Base-by-base conservation (phyloP, 805 yeast genomes). In the Blastobotrys terrestris region DNA sequence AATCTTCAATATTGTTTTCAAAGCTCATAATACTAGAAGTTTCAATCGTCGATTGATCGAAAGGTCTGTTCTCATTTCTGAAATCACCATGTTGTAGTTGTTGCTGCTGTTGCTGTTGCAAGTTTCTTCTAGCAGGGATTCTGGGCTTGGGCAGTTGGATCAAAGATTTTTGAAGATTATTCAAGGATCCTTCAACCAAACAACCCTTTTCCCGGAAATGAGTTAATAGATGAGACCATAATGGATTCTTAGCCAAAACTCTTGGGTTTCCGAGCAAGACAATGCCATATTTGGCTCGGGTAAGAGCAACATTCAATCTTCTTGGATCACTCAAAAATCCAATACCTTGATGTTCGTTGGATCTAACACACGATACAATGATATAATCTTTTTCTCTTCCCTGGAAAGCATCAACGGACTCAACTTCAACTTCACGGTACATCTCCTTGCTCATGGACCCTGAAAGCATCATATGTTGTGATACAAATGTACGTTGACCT, bases 391-490 rank as follows among this genome's bases (percentile, higher is more conserved):
- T 89, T 62, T 88, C 96, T 60, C 95, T 76, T 31, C 96, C 96
- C 69, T 89, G 96, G 72, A 89, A 89, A 1, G 96, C 94, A 67
- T 89, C 97, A n/a, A 89, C 85, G n/a, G 95, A 86, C 4, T 94
- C 89, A 26, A 91, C 90, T 69, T 91, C 97, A 46, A 91, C 85
- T 50, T 79, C 82, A 48, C 75, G 67, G 65, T 88, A 88, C 35
- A 79, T 68, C 1, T 82, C 83, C 58, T 80, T 79, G 51, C 83
- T 85, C 64, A 84, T 64, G 0, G 87, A 70, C 31, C 91, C 86
- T 60, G 83, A 83, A 73, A 81, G 67, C 60, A 79, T 78, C 88
- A 91, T 81, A 67, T 86, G 86, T 63, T 84, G 90, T 7, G 81
- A 77, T 49, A 91, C 72, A 64, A 84, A 90, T 0, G 91, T 87